Base-by-base conservation (phyloP, 176 grass and related monocot species). In the Tillandsia leiboldiana region DNA sequence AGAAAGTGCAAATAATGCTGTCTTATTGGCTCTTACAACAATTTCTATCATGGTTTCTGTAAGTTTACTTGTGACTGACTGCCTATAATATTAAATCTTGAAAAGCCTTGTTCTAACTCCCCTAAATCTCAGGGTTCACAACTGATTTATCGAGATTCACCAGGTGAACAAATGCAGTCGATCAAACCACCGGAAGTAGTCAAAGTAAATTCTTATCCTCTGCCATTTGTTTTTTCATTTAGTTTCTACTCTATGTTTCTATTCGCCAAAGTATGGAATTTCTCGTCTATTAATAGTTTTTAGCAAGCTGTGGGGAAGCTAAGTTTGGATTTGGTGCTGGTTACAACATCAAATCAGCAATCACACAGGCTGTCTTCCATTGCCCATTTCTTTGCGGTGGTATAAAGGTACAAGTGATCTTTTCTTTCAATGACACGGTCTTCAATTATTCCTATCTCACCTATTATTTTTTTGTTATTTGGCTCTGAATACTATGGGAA, bases 291-390 rank as follows among this genome's bases (percentile, higher is more conserved):
- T 64, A 73, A 96, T 80, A 97, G 94, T 57, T 90, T 63, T 72
- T 97, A 63, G 83, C 73, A 80, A 87, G 74, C 73, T 84, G 82
- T 65, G 84, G 86, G 49, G 94, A 92, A 87, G 94, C 79, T 74
- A 97, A 88, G 79, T 74, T 92, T 83, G 86, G 86, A 76, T 92
- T 97, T 85, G 89, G 94, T 80, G 94, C 79, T 79, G 86, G 89
- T 69, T 97, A 92, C 83, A 89, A 85, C 53, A 58, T 89, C 72
- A 88, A 90, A 63, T 92, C 89, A 80, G 89, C 94, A 78, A 85
- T 87, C 80, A 90, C 83, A 33, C 94, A 92, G 68, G 94, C 94
- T 68, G 77, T 97, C 51, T 87, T 87, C 54, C 80, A 92, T 69
- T 87, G 80, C 54, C 88, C 89, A 61, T 92, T 85, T 83, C 71